These are phyloP conservation scores for Colletotrichum spinosum DNA, from an alignment of 2,329 filamentous ascomycete genomes.

Conservation along the genomic window DNA sequence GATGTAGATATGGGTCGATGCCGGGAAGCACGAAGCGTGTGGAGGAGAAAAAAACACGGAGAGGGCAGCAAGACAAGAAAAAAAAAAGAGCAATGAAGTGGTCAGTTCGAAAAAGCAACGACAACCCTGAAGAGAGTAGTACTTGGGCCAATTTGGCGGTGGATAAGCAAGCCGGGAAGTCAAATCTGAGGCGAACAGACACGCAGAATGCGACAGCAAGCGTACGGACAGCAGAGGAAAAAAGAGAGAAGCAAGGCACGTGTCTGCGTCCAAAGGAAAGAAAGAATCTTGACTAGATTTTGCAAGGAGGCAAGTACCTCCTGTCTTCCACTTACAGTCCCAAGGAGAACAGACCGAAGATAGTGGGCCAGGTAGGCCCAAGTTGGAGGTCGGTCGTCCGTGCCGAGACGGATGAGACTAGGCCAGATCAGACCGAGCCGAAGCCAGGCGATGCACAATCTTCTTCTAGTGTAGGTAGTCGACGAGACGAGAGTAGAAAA, in stretches of 20 bases:
- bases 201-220: neutral
- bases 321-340: slow-evolving; percentile 16
- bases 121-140: slow-evolving; percentile 17
- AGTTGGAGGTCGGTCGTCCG: slow-evolving; percentile 16
- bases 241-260: neutral
- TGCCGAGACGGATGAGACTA: slow-evolving; percentile 29
- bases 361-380: slow-evolving; percentile 18
- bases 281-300: slow-evolving; percentile 1
- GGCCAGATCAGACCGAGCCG: slow-evolving; percentile 24
- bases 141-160: slow-evolving; percentile 20
- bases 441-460: slow-evolving; percentile 12
- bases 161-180: slow-evolving; percentile 21
- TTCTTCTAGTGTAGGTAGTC: slow-evolving; percentile 1
- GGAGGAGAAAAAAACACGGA: slow-evolving; percentile 4
- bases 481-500: slow-evolving; percentile 5
- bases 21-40: slow-evolving; percentile 13
- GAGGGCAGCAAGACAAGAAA: slow-evolving; percentile 5
- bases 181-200: slow-evolving; percentile 28
- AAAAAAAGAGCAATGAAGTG: slow-evolving; percentile 16
- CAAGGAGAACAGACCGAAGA: slow-evolving; percentile 17
- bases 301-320: slow-evolving; percentile 19
- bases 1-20: slow-evolving; percentile 34
- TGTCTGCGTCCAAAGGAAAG: slow-evolving; percentile 1
- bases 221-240: neutral
- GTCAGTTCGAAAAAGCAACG: slow-evolving; percentile 30